Evolutionary conservation across 2,329 filamentous ascomycete species (phyloP), one percentile per base, ranked within the genome.

Genomic region (Cercospora beticola): DNA sequence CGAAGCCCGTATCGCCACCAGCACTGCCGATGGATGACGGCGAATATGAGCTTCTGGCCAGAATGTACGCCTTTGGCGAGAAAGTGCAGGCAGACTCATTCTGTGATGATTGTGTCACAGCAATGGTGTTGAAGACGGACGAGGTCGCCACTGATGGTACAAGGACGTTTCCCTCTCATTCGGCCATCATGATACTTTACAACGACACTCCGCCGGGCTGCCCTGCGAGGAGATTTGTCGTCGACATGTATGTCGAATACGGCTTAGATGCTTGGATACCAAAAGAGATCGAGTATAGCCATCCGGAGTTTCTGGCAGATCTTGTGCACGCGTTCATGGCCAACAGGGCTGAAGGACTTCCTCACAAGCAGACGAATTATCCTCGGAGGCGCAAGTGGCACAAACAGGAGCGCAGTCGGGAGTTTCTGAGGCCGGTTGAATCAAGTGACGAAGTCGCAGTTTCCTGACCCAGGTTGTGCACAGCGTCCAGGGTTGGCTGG

Each of bases 181-280:
- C 69, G 4, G 73, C 70, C 2, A 69, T 71, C 64, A 70, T 65
- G 67, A 63, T 68, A 3, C 56, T 74, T 16, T 74, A 74, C 63
- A 67, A 68, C 46, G 68, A 67, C 16, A 72, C 70, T 2, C 63
- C 72, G 12, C 7, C 58, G 1, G 65, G 57, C 7, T 74, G 68
- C 18, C 69, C 67, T 18, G 70, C 66, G 18, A 31, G 71, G 21
- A 63, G 40, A 36, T 71, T 74, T 52, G 59, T 69, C 14, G 69
- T 72, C 9, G 70, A 72, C 52, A 73, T 74, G 67, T 72, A 72
- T 57, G 61, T 65, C 16, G 68, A 72, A 30, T 72, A 69, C 40
- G 71, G 68, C 5, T 56, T 65, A 23, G 56, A 67, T n/a, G 63
- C 67, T 9, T 81, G 64, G 72, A 76, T 49, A 40, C 69, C 68